These are phyloP conservation scores for Euphrasia confusa DNA, from an alignment of 257 asterid species.

Conservation along the genomic window DNA sequence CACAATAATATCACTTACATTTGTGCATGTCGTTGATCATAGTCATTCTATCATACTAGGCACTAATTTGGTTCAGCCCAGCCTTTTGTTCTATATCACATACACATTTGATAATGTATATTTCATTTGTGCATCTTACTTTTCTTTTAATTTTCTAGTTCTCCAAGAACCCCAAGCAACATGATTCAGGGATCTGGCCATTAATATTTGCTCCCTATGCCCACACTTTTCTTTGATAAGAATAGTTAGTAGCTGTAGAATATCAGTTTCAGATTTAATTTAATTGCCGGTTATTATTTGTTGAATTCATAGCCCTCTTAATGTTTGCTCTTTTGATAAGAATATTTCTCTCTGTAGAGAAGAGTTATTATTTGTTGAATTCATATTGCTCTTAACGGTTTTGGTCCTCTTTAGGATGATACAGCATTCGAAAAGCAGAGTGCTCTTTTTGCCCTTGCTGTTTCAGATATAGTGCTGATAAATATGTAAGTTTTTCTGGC, in stretches of 20 bases:
- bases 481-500: conserved; percentile 68
- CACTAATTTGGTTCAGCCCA: conserved; percentile 10
- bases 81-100: conserved; percentile 1
- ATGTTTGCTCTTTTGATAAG: conserved; percentile 21
- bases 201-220: conserved; percentile 14
- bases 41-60: conserved; percentile 10
- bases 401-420: conserved; percentile 61
- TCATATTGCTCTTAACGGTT: conserved; percentile 18
- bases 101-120: not conserved
- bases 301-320: conserved; percentile 19
- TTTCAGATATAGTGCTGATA: conserved; percentile 92
- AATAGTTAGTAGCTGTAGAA: conserved; percentile 2
- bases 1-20: not conserved
- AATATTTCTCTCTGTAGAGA: not conserved
- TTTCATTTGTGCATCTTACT: conserved; percentile 5
- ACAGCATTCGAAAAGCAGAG: conserved; percentile 97
- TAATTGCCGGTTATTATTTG: conserved; percentile 3
- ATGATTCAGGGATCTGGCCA: conserved; percentile 17
- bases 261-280: not conserved
- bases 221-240: conserved; percentile 8
- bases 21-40: conserved; percentile 9
- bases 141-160: conserved; percentile 6
- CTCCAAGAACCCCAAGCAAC: conserved; percentile 15
- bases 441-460: conserved; percentile 97
- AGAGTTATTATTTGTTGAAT: conserved; percentile 15